A percentile compares a stretch with the other conserved stretches of the same genome.
phyloP scores from a whole-genome alignment of 106 monocot genomes.

The Phalaenopsis equestris region DNA sequence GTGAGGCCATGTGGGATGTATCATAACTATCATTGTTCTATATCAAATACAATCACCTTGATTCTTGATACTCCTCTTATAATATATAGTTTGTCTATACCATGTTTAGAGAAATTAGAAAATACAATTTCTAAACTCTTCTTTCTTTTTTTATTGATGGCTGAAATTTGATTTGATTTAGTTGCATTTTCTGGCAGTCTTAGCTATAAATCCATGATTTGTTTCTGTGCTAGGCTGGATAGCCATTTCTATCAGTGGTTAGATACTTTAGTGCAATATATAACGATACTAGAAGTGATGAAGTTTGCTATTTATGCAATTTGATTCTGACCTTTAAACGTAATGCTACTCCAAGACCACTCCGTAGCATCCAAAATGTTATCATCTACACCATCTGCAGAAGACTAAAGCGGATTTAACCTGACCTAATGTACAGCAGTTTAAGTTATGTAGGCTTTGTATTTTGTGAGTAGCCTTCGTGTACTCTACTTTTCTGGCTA shows the following conservation, averaged over 20 bases:
- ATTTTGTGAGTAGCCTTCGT: neutral
- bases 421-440: neutral
- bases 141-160: neutral
- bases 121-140: neutral
- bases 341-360: neutral
- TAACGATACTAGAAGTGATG: neutral
- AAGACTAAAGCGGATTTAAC: neutral
- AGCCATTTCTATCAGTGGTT: no score
- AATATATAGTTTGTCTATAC: neutral
- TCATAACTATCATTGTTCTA: neutral
- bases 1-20: neutral
- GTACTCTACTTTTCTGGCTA: neutral
- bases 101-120: neutral
- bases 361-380: neutral
- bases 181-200: neutral
- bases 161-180: neutral
- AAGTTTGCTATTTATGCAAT: neutral
- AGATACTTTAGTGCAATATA: no score
- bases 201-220: neutral
- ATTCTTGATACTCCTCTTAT: neutral
- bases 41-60: slow-evolving; percentile 1
- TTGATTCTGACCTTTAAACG: neutral
- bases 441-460: neutral
- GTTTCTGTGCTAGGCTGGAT: neutral
- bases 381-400: neutral